Conservation (phyloP, 768 basidiomycete genomes). For the Kockovaella imperatae region DNA sequence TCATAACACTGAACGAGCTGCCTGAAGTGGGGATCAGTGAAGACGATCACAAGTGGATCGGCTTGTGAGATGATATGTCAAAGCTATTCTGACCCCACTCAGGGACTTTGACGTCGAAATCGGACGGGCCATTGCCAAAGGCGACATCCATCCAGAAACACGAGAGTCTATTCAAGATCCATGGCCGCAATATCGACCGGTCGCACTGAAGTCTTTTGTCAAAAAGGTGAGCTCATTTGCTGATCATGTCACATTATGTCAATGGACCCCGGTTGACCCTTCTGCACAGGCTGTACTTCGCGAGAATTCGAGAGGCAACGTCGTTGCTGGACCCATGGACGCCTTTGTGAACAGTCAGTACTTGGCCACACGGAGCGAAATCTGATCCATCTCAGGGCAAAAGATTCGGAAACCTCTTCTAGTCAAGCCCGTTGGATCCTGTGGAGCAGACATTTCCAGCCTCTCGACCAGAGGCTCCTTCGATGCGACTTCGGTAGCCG, state of each 20-base stretch:
- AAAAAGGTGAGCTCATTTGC: neutral
- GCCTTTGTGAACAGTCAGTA: constrained; percentile 39
- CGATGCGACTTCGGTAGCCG: too few species aligned
- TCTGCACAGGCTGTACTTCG: neutral
- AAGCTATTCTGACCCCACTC: neutral
- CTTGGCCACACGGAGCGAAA: constrained; percentile 4
- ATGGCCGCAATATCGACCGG: constrained; percentile 37
- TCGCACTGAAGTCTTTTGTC: neutral
- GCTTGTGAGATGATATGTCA: constrained; percentile 25
- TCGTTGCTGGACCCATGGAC: constrained; percentile 29
- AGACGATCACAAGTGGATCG: constrained; percentile 37
- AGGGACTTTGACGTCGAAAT: constrained; percentile 31
- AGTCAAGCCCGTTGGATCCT: constrained; percentile 9
- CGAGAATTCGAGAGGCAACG: constrained; percentile 16
- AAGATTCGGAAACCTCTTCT: neutral
- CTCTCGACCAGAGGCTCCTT: too few species aligned
- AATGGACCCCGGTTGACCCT: neutral
- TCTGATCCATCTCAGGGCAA: too few species aligned
- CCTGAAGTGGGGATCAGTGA: constrained; percentile 47
- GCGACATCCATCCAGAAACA: constrained; percentile 42
- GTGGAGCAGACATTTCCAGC: too few species aligned
- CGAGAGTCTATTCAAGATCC: constrained; percentile 31
- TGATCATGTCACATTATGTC: too few species aligned
- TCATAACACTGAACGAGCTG: constrained; percentile 64
- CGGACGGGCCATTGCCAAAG: constrained; percentile 36